Conservation (phyloP, 1,284 basidiomycete genomes). For the Irpex sp. region DNA sequence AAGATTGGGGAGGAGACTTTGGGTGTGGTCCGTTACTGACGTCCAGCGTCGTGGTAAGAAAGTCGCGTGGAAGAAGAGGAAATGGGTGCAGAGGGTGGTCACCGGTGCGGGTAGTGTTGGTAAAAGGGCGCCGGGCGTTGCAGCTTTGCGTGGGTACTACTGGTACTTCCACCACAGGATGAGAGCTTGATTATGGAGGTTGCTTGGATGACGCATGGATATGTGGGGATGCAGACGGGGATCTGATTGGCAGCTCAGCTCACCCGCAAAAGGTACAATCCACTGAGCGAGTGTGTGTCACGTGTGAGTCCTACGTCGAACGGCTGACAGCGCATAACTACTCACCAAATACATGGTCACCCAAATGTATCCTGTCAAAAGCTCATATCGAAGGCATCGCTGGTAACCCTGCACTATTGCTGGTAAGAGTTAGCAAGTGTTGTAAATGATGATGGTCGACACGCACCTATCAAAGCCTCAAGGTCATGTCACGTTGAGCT, state of each 20-base stretch:
- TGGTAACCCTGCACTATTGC: background rate
- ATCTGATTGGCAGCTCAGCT: background rate
- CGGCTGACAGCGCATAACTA: background rate
- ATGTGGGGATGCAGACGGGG: background rate
- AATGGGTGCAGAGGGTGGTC: background rate
- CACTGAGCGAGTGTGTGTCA: background rate
- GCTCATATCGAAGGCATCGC: background rate
- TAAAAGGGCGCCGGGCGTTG: background rate
- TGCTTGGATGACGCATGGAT: background rate
- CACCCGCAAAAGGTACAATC: background rate
- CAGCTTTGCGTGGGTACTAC: background rate
- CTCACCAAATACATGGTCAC: background rate
- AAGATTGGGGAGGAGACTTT: background rate
- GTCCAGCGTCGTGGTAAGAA: background rate
- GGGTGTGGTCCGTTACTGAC: background rate
- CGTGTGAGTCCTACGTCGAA: background rate
- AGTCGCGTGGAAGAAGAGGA: background rate
- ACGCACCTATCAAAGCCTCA: conserved; percentile 19
- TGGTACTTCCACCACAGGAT: background rate
- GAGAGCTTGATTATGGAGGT: background rate
- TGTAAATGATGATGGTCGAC: background rate
- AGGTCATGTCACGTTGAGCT: too few species aligned
- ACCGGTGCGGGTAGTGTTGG: too few species aligned
- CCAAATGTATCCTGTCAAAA: background rate
- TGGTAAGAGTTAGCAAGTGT: background rate